Evolutionary conservation across 23 red algal genomes (phyloP), one percentile per base, ranked within the genome.

Genomic region (Gracilaria gracilis): DNA sequence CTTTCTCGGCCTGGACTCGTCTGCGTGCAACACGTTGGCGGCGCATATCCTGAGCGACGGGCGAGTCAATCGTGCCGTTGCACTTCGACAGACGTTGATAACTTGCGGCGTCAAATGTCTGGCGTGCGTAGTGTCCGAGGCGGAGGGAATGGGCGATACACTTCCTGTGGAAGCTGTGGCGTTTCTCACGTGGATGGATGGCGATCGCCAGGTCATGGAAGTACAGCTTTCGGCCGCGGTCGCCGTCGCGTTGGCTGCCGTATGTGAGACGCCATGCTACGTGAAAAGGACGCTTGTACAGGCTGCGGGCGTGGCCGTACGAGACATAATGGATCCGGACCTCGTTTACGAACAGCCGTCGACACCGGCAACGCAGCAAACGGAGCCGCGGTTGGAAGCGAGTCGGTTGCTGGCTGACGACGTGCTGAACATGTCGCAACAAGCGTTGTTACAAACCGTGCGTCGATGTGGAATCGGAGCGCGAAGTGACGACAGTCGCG

Each of bases 331-430:
- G 9, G 51, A 46, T 19, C 54, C 19, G 19, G 54, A 58, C 2
- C 54, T n/a, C 15, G 23, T 58, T 15, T 19, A 58, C 15, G 19
- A 58, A 20, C 54, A 58, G 19, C 19, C 54, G 2, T 15, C 23
- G 23, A 19, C 5, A 13, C 54, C 15, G 19, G 19, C 15, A 20
- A 15, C 23, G 59, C 59, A 62, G 59, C 59, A 29, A 29, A 6
- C 23, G 5, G 24, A 58, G 19, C 19, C 59, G 59, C 24, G 0
- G 1, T 29, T 83, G 27, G 27, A 44, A 4, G 50, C 55, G 6
- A 11, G 47, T 20, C 33, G 75, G 40, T 75, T 87, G 39, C 55
- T 57, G 16, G 83, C 83, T 11, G 83, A 87, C 13, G 83, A 87
- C 29, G 83, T 87, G 33, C 39, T 87, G 13, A 12, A 4, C 23